Evolutionary conservation across 495 filamentous ascomycete genomes (phyloP).

Genomic region (Parathielavia hyrcaniae): DNA sequence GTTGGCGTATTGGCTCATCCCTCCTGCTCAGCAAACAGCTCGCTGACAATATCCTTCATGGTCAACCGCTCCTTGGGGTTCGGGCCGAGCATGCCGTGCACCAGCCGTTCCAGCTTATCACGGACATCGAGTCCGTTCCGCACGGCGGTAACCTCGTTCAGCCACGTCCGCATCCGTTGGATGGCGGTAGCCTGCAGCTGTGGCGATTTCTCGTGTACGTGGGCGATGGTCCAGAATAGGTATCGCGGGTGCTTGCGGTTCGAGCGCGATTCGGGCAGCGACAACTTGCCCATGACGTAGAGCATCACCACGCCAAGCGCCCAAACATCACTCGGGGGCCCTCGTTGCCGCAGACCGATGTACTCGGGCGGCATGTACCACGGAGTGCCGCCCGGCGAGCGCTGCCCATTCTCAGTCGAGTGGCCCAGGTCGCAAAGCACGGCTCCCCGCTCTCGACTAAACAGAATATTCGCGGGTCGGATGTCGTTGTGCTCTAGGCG

Average conservation of each 20-base stretch:
- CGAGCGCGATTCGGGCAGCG: conserved; percentile 42
- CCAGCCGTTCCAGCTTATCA: conserved; percentile 40
- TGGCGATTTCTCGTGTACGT: conserved; percentile 29
- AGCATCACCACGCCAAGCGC: conserved; percentile 47
- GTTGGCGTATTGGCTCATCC: conserved; percentile 11
- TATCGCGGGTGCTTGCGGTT: conserved; percentile 38
- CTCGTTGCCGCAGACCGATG: conserved; percentile 43
- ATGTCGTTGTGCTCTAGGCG: conserved; percentile 47
- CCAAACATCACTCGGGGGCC: conserved; percentile 44
- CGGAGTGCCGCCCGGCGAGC: conserved; percentile 43
- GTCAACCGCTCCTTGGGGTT: conserved; percentile 40
- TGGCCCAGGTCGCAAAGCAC: conserved; percentile 47
- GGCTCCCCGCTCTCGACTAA: conserved; percentile 45
- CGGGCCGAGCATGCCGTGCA: conserved; percentile 42
- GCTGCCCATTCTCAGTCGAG: conserved; percentile 36
- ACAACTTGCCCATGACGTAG: conserved; percentile 43
- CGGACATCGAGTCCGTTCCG: conserved; percentile 32
- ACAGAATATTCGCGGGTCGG: conserved; percentile 49
- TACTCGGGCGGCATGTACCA: conserved; percentile 49
- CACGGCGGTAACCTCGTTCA: conserved; percentile 38
- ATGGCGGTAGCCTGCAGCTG: conserved; percentile 35
- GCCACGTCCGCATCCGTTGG: conserved; percentile 43
- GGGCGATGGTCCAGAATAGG: conserved; percentile 45
- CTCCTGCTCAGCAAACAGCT: conserved; percentile 32
- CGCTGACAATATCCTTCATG: conserved; percentile 36